These are phyloP conservation scores for Nicotiana undulata DNA, from an alignment of 257 asterid species.

Conservation along the genomic window DNA sequence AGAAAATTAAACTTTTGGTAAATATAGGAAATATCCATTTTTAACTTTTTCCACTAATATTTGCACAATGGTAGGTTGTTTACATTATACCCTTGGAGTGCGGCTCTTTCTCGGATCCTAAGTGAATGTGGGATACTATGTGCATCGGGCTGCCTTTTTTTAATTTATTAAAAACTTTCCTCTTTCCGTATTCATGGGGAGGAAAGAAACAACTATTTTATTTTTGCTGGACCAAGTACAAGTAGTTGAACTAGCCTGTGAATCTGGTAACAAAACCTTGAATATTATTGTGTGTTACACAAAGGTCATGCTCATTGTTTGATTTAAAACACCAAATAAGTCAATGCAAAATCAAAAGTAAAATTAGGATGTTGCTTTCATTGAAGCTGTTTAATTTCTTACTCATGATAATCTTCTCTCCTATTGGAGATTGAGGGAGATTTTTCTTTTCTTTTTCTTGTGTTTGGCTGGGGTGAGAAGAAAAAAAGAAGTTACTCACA, in stretches of 20 bases:
- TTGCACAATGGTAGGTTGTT: too few relatives aligned
- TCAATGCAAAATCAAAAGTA: constrained; percentile 3
- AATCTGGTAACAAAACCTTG: constrained; percentile 11
- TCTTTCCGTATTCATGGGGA: not conserved
- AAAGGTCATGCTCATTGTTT: constrained; percentile 6
- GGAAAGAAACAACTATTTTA: not conserved
- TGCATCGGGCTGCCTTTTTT: too few relatives aligned
- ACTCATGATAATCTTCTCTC: not conserved
- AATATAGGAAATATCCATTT: not conserved
- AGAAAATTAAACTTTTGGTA: not conserved
- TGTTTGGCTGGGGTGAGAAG: not conserved
- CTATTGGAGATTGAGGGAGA: not conserved
- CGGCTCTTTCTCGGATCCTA: too few relatives aligned
- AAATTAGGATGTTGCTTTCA: not conserved
- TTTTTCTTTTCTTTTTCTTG: not conserved
- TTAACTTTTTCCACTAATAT: not conserved
- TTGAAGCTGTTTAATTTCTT: not conserved
- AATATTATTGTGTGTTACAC: not conserved
- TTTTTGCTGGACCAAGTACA: constrained; percentile 3
- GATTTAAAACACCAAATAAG: constrained; percentile 3
- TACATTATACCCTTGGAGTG: too few relatives aligned
- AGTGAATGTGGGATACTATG: too few relatives aligned
- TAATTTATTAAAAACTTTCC: too few relatives aligned
- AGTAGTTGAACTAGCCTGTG: constrained; percentile 24
- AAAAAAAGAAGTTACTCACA: too few relatives aligned